Evolutionary conservation across 2,329 filamentous ascomycete species (phyloP).

Genomic region (Apiospora pterosperma): DNA sequence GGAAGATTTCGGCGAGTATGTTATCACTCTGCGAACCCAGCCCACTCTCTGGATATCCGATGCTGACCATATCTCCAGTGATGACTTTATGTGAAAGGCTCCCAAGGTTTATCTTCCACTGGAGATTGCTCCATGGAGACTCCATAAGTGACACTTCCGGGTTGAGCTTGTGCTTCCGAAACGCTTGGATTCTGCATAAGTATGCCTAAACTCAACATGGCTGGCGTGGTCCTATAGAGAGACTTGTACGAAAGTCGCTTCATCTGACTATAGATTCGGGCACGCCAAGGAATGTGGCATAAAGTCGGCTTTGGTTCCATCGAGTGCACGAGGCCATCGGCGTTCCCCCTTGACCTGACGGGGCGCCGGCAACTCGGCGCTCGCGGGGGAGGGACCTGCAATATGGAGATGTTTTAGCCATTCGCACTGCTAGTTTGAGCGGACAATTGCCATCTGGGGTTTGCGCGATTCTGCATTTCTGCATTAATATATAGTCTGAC

Average conservation of each 20-base stretch:
- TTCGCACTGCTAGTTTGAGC: background rate
- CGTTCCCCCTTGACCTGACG: background rate
- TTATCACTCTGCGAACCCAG: slow-evolving; percentile 21
- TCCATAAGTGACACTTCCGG: background rate
- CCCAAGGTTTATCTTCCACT: background rate
- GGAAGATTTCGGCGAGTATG: slow-evolving; percentile 83
- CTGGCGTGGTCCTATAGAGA: background rate
- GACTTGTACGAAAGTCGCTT: background rate
- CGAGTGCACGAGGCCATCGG: background rate
- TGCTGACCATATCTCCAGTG: slow-evolving; percentile 39
- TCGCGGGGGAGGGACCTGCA: background rate
- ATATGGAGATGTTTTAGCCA: background rate
- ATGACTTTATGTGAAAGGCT: slow-evolving; percentile 67
- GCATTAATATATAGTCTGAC: background rate
- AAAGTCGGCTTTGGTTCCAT: background rate
- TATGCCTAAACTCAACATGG: background rate
- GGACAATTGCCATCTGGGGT: background rate
- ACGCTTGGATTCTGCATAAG: background rate
- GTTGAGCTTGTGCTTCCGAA: background rate
- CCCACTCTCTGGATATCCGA: background rate
- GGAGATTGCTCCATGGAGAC: background rate
- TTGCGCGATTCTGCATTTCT: background rate
- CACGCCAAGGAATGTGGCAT: background rate
- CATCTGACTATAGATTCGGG: background rate
- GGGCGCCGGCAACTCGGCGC: background rate